These are phyloP conservation scores for Trifolium repens DNA, from an alignment of 306 rosid genomes.

Conservation along the genomic window DNA sequence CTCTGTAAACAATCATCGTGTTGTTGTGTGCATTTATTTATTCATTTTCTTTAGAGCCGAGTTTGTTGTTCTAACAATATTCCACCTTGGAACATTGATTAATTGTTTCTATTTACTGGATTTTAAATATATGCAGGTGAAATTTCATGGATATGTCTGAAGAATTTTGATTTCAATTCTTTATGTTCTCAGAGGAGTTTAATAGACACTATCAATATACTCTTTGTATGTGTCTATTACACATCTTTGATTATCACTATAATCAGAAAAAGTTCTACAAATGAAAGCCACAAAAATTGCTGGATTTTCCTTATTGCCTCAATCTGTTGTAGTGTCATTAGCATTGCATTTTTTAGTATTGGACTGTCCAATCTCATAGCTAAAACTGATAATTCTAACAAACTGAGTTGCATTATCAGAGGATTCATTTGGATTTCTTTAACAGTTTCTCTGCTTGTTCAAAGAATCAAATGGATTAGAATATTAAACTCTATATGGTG, in stretches of 20 bases:
- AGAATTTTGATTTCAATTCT: conserved; percentile 36
- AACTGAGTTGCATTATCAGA: conserved; percentile 24
- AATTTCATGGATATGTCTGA: no score
- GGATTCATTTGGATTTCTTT: neutral
- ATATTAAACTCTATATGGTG: neutral
- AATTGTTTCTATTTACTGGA: conserved; percentile 11
- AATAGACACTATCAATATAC: conserved; percentile 42
- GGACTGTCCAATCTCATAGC: conserved; percentile 52
- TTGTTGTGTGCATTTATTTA: no score
- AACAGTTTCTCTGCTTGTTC: neutral
- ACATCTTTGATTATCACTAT: conserved; percentile 35
- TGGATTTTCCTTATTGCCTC: neutral
- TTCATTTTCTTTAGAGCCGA: no score
- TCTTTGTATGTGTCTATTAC: conserved; percentile 52
- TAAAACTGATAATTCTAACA: conserved; percentile 23
- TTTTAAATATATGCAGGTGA: no score
- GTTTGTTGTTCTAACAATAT: neutral
- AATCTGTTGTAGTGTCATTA: conserved; percentile 48
- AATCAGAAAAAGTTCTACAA: conserved; percentile 30
- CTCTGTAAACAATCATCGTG: no score
- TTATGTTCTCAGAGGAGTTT: conserved; percentile 49
- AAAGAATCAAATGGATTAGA: neutral
- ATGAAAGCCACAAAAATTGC: neutral
- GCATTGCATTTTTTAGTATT: conserved; percentile 49
- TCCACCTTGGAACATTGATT: neutral